phyloP scores from a whole-genome alignment of 345 rosid genomes.

The Trapa incisa region DNA sequence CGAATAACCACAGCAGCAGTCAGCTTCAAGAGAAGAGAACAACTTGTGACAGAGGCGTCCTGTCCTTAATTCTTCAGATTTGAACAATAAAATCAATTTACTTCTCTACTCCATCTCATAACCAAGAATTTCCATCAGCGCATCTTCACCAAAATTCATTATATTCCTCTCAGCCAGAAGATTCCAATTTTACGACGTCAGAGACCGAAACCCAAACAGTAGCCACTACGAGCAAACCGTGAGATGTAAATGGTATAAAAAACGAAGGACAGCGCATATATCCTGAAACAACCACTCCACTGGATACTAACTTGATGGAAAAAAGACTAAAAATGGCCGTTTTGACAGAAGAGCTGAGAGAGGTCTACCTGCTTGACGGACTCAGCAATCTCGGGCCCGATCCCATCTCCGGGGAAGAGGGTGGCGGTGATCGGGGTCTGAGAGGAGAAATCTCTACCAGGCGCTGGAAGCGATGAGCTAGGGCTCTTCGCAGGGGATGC shows the following conservation, averaged over 20 bases:
- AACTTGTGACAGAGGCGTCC: background rate
- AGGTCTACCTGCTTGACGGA: conserved; percentile 69
- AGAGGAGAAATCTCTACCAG: conserved; percentile 48
- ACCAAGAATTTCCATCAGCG: background rate
- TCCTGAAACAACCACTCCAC: background rate
- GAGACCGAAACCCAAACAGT: too few species aligned
- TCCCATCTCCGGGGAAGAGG: conserved; percentile 97
- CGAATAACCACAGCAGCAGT: background rate
- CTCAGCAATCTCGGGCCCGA: conserved; percentile 98
- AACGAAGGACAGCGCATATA: background rate
- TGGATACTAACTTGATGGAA: background rate
- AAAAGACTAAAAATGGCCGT: background rate
- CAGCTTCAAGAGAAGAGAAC: background rate
- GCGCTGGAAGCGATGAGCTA: conserved; percentile 10
- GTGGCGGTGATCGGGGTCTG: conserved; percentile 68
- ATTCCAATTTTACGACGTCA: background rate
- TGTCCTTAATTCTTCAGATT: background rate
- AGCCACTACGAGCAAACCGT: background rate
- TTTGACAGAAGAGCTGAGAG: background rate
- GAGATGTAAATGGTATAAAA: background rate
- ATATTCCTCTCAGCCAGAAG: background rate
- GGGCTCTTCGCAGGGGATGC: conserved; percentile 8
- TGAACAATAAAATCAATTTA: background rate
- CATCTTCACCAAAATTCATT: background rate
- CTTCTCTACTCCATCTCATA: background rate